These are phyloP conservation scores for Fagus sylvatica DNA, from an alignment of 306 rosid species.

Conservation along the genomic window DNA sequence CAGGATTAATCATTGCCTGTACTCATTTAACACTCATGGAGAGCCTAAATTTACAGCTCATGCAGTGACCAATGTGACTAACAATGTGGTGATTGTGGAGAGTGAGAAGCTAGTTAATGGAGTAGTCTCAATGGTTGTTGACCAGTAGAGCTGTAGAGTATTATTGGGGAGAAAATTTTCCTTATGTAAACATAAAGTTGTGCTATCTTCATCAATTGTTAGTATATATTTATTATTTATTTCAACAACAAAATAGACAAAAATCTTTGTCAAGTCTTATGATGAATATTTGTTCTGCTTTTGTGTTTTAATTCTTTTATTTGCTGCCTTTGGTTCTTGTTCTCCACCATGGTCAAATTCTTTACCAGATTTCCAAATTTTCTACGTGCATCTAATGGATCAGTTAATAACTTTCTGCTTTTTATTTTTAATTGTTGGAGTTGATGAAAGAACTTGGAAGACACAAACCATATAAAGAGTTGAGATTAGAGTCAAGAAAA, in stretches of 20 bases:
- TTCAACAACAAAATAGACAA: not conserved
- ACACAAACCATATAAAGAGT: too few relatives aligned
- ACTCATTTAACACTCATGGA: slow-evolving; percentile 44
- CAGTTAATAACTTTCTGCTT: too few relatives aligned
- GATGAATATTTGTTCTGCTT: not conserved
- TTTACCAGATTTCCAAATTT: too few relatives aligned
- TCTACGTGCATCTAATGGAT: too few relatives aligned
- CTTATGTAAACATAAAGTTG: not conserved
- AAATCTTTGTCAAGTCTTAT: not conserved
- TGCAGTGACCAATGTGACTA: slow-evolving; percentile 52
- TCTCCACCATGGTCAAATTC: too few relatives aligned
- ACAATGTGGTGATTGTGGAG: slow-evolving; percentile 54
- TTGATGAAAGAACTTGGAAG: too few relatives aligned
- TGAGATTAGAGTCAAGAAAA: too few relatives aligned
- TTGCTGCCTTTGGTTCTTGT: too few relatives aligned
- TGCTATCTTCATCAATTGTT: not conserved
- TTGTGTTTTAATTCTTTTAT: too few relatives aligned
- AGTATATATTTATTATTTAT: too few relatives aligned
- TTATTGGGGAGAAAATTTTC: not conserved
- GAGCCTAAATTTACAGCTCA: slow-evolving; percentile 47
- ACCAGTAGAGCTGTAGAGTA: slow-evolving; percentile 32
- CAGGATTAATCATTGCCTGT: slow-evolving; percentile 50
- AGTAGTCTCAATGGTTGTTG: slow-evolving; percentile 30
- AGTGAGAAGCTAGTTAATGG: slow-evolving; percentile 30
- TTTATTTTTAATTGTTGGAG: too few relatives aligned